These are phyloP conservation scores for Oropetium thomaeum DNA, from an alignment of 176 grass and related monocot species.

Conservation along the genomic window DNA sequence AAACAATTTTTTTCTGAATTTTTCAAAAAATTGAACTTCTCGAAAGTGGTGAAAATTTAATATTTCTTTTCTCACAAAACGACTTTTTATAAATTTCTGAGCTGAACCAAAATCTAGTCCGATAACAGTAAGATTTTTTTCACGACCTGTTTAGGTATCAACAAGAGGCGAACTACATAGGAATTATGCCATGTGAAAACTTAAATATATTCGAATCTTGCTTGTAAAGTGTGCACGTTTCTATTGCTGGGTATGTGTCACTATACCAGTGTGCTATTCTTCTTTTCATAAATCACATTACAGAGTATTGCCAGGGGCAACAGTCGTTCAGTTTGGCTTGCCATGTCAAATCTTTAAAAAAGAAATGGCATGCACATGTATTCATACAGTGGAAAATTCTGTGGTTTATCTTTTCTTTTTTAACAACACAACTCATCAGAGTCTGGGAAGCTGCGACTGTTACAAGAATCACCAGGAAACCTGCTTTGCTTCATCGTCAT, in stretches of 20 bases:
- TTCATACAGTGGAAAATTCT: not conserved
- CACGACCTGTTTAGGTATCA: no score
- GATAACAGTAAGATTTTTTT: no score
- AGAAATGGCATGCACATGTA: not conserved
- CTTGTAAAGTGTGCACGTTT: not conserved
- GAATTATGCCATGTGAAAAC: not conserved
- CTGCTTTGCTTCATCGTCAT: not conserved
- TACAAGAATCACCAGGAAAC: not conserved
- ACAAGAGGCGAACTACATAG: not conserved
- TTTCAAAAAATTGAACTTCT: no score
- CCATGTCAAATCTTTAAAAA: slow-evolving; percentile 1
- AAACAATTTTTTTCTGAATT: no score
- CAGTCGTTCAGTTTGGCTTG: not conserved
- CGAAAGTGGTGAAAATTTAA: no score
- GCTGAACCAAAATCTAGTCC: no score
- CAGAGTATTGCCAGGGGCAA: not conserved
- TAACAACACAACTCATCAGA: not conserved
- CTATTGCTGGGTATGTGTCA: not conserved
- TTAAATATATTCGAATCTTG: no score
- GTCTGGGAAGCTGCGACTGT: not conserved
- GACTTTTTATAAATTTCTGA: no score
- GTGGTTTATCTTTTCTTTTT: not conserved
- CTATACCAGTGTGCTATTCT: not conserved
- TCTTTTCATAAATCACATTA: not conserved
- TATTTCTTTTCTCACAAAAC: no score